These are phyloP conservation scores for Mycena filopes DNA, from an alignment of 768 basidiomycete genomes.

Conservation along the genomic window DNA sequence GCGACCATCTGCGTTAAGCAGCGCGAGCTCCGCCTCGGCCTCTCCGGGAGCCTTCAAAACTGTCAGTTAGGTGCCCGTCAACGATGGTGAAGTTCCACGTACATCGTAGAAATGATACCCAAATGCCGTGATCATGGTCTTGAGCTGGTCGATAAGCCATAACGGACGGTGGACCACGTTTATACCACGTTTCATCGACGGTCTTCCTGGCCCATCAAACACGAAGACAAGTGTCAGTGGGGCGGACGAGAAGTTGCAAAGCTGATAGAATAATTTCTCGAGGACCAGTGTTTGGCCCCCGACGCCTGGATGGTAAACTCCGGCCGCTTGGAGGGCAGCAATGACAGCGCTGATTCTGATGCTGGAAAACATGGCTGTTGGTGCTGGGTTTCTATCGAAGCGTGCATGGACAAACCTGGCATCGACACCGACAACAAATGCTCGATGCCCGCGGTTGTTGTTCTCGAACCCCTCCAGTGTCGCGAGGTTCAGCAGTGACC, in stretches of 20 bases:
- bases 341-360: no score
- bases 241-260: not conserved
- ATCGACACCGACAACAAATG: no score
- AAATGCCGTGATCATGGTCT: not conserved
- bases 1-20: not conserved
- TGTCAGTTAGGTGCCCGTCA: not conserved
- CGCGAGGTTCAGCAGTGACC: no score
- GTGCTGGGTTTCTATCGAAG: no score
- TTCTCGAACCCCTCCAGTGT: no score
- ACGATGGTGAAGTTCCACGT: not conserved
- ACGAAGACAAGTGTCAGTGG: not conserved
- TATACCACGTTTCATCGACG: no score
- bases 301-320: no score
- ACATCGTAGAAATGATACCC: not conserved
- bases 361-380: no score
- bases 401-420: no score
- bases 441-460: no score
- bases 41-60: not conserved
- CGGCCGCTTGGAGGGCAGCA: no score
- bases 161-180: not conserved
- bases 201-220: conserved; percentile 1
- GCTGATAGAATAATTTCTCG: not conserved
- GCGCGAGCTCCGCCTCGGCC: conserved; percentile 3
- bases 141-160: not conserved
- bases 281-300: not conserved